Evolutionary conservation across 2,329 filamentous ascomycete species (phyloP), one percentile per base, ranked within the genome.

Genomic region (Drechslerella coelobrocha): DNA sequence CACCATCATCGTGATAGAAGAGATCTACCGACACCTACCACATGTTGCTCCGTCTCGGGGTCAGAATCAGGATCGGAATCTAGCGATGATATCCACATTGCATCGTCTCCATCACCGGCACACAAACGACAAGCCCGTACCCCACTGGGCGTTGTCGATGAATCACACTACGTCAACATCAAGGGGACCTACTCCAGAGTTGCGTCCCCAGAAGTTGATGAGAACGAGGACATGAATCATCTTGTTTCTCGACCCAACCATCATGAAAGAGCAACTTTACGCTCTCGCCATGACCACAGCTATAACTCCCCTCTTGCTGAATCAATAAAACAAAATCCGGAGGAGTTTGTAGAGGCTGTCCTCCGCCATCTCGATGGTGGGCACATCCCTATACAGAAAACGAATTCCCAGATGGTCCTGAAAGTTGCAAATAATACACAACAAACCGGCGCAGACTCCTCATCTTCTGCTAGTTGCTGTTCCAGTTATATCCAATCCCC

Each of bases 221-320:
- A 60, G 12, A 43, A 39, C 12, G 57, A 62, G 37, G 53, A 62
- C 27, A 50, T 61, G n/a, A 27, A 52, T 27, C 34, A 41, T n/a
- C 19, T 41, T 19, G 24, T 61, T 21, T 26, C 29, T 6, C 56
- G 41, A 12, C 19, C 39, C 9, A 19, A 17, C 14, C 14, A 17
- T 5, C 4, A n/a, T 8, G 2, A 21, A 14, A 45, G 19, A 19
- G 5, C 17, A 6, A 21, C 19, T 23, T 31, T 12, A 12, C 41
- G 17, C 41, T 6, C 14, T 4, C 19, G 21, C 9, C 19, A 21
- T 21, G 52, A 10, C 7, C 55, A 43, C 29, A 43, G 43, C 45
- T 41, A 61, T 24, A 26, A 45, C 14, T 21, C 45, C 4, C 26
- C 34, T n/a, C 56, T 61, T 21, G 31, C 29, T 24, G 50, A 39